Evolutionary conservation across 2,329 filamentous ascomycete species (phyloP).

Genomic region (Zasmidium cellare): DNA sequence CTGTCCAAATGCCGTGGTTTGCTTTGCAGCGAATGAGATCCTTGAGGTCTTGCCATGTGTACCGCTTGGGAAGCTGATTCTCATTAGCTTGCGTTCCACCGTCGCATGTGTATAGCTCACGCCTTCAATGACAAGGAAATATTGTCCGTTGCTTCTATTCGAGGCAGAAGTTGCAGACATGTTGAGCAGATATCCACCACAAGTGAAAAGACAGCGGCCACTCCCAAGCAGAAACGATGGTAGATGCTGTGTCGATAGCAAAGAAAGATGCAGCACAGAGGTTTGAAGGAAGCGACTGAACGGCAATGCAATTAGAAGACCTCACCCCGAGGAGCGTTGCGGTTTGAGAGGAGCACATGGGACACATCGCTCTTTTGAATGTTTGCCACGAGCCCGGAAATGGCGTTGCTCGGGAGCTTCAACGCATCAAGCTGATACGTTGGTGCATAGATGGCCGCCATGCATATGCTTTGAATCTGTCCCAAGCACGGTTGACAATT

Average conservation of each 20-base stretch:
- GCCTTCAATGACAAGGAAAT: slow-evolving; percentile 24
- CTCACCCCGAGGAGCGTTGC: neutral
- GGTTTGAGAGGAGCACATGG: neutral
- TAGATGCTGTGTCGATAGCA: neutral
- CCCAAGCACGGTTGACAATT: too few relatives aligned
- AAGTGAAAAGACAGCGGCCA: slow-evolving; percentile 2
- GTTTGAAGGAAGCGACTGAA: neutral
- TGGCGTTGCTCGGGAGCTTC: neutral
- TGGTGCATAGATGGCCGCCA: neutral
- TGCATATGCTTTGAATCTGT: too few relatives aligned
- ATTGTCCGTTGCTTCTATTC: slow-evolving; percentile 10
- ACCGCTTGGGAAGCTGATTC: slow-evolving; percentile 26
- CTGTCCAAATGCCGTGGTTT: slow-evolving; percentile 32
- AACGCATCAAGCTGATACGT: neutral
- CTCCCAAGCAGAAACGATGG: neutral
- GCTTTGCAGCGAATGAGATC: slow-evolving; percentile 30
- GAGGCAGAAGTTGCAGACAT: slow-evolving; percentile 3
- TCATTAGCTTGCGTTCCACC: slow-evolving; percentile 1
- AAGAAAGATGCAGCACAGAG: neutral
- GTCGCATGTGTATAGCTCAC: slow-evolving; percentile 10
- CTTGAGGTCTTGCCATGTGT: slow-evolving; percentile 36
- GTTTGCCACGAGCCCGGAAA: neutral
- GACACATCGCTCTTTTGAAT: slow-evolving; percentile 1
- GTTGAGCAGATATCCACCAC: slow-evolving; percentile 6
- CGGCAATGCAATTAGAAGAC: neutral